Conservation (phyloP, 2,329 filamentous ascomycete species). For the Fusarium multiceps region DNA sequence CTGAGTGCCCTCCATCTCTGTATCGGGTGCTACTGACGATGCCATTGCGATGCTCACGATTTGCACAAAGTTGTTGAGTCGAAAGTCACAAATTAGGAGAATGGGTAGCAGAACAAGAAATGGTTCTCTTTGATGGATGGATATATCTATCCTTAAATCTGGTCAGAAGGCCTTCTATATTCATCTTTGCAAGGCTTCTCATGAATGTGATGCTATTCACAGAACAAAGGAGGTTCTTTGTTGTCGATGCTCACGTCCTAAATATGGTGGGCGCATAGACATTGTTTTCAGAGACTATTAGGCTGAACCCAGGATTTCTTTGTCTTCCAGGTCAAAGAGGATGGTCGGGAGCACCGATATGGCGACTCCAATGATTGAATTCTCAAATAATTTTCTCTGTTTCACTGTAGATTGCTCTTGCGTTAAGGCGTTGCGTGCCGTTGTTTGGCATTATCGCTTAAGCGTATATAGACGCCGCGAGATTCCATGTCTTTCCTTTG, state of each 20-base stretch:
- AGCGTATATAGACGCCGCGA: background rate
- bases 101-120: slow-evolving; percentile 5
- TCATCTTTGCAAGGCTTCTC: background rate
- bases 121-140: background rate
- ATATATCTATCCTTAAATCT: slow-evolving; percentile 6
- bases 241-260: background rate
- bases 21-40: slow-evolving; percentile 1
- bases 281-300: background rate
- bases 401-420: background rate
- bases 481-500: background rate
- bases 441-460: background rate
- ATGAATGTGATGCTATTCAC: slow-evolving; percentile 17
- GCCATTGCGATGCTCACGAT: slow-evolving; percentile 2
- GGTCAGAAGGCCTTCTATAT: background rate
- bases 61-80: no score
- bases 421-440: background rate
- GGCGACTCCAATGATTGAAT: background rate
- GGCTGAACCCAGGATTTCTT: background rate
- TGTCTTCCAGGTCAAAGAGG: background rate
- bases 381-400: background rate
- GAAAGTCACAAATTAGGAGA: background rate
- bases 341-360: background rate
- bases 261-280: slow-evolving; percentile 26
- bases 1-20: background rate
- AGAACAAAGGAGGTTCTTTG: slow-evolving; percentile 44